These are phyloP conservation scores for Chalciporus piperatus DNA, from an alignment of 768 basidiomycete genomes.

Conservation along the genomic window DNA sequence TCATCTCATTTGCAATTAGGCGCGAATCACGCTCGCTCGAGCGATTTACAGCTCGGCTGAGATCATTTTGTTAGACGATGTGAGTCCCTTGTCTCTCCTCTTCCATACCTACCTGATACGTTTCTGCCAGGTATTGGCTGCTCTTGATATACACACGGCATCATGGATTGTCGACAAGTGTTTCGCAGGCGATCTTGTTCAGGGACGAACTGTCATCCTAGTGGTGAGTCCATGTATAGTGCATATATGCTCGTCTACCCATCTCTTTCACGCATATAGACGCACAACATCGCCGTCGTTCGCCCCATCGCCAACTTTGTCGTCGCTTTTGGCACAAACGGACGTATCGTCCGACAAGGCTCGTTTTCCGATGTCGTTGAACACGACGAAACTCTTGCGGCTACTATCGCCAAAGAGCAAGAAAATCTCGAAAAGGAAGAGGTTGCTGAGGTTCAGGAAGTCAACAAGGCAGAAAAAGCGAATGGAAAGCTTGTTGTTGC, in stretches of 20 bases:
- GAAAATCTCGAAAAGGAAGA: constrained; percentile 6
- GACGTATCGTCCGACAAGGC: constrained; percentile 48
- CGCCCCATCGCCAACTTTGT: constrained; percentile 35
- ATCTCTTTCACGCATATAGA: constrained; percentile 15
- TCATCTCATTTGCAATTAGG: constrained; percentile 27
- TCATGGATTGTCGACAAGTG: constrained; percentile 38
- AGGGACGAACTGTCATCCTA: constrained; percentile 48
- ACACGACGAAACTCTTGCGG: constrained; percentile 35
- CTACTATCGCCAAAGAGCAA: constrained; percentile 15
- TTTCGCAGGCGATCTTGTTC: constrained; percentile 44
- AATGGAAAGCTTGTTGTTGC: constrained; percentile 60
- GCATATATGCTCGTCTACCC: too few relatives aligned
- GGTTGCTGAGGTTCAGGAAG: constrained; percentile 18
- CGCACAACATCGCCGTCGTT: constrained; percentile 33
- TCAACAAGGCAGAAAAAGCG: constrained; percentile 13
- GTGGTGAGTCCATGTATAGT: constrained; percentile 36
- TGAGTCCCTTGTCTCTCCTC: constrained; percentile 19
- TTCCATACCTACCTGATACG: neutral
- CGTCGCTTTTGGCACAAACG: constrained; percentile 53
- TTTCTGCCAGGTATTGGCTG: constrained; percentile 40
- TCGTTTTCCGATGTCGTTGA: constrained; percentile 47
- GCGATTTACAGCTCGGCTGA: constrained; percentile 60
- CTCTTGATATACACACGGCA: constrained; percentile 47
- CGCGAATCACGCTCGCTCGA: constrained; percentile 53
- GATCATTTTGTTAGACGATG: constrained; percentile 70